Evolutionary conservation across 2,329 filamentous ascomycete genomes (phyloP).

Genomic region (Cordyceps tenuipes): DNA sequence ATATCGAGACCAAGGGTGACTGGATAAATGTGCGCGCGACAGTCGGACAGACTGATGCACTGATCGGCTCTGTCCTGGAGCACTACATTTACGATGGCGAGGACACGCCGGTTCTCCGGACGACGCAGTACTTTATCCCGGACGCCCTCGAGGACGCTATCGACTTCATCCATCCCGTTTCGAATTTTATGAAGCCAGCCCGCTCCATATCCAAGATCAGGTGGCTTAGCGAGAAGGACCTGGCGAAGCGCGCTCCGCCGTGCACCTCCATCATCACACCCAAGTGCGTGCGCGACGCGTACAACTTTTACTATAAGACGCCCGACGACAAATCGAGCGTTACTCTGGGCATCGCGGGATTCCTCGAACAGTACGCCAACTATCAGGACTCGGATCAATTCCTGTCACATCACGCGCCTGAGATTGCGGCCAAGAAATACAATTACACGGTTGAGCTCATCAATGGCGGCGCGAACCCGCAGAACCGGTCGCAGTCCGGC

Average conservation of each 20-base stretch:
- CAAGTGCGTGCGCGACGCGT: constrained; percentile 34
- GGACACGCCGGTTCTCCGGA: constrained; percentile 30
- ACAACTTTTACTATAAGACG: constrained; percentile 34
- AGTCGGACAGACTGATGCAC: constrained; percentile 28
- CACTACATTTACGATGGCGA: constrained; percentile 31
- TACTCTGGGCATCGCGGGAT: constrained; percentile 39
- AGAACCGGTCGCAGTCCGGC: constrained; percentile 29
- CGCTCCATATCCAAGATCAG: constrained; percentile 16
- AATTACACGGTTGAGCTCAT: constrained; percentile 33
- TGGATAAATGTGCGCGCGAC: constrained; percentile 37
- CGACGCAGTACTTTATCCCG: constrained; percentile 37
- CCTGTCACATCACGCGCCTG: constrained; percentile 27
- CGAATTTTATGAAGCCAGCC: constrained; percentile 40
- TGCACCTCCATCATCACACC: constrained; percentile 29
- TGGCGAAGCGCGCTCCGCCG: constrained; percentile 20
- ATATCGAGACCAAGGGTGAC: constrained; percentile 26
- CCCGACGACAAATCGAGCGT: constrained; percentile 24
- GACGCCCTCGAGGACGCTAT: constrained; percentile 29
- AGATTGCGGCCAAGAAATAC: constrained; percentile 26
- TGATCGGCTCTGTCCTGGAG: constrained; percentile 33
- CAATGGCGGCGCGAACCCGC: constrained; percentile 37
- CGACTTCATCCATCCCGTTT: constrained; percentile 39
- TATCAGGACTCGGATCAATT: constrained; percentile 34
- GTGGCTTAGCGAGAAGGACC: constrained; percentile 7
- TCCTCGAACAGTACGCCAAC: constrained; percentile 40